A percentile compares a stretch with the other conserved stretches of the same genome.
Conservation (phyloP, 352 stramenopile species). For the Globisporangium heterothallicum region DNA sequence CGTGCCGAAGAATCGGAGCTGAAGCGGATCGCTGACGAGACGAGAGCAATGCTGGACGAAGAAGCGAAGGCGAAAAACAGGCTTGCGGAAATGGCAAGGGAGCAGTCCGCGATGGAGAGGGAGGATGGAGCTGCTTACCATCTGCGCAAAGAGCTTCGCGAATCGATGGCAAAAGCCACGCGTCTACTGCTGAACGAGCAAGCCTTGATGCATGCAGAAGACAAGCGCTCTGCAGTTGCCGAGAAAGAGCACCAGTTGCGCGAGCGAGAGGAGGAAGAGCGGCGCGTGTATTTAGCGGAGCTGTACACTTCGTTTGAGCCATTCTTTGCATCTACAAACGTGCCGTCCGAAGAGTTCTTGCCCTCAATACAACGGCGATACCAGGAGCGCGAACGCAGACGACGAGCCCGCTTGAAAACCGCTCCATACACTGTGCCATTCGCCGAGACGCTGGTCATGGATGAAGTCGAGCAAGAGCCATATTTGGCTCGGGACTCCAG, state of each 20-base stretch:
- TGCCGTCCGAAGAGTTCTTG: slow-evolving; percentile 43
- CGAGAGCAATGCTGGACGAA: slow-evolving; percentile 29
- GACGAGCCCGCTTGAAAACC: slow-evolving; percentile 7
- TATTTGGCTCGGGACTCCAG: slow-evolving; percentile 50
- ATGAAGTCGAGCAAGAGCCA: slow-evolving; percentile 41
- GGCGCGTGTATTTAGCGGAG: slow-evolving; percentile 31
- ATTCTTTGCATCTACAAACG: slow-evolving; percentile 36
- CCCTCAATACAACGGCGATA: slow-evolving; percentile 37
- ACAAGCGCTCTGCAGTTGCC: slow-evolving; percentile 28
- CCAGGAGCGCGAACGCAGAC: slow-evolving; percentile 15
- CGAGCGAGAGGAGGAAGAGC: slow-evolving; percentile 22
- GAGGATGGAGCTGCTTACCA: slow-evolving; percentile 34
- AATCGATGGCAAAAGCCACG: slow-evolving; percentile 25
- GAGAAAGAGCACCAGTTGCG: slow-evolving; percentile 21
- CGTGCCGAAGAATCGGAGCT: slow-evolving; percentile 28
- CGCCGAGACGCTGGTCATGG: slow-evolving; percentile 29
- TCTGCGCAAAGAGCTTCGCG: slow-evolving; percentile 21
- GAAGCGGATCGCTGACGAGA: slow-evolving; percentile 15
- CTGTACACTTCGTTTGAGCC: slow-evolving; percentile 55
- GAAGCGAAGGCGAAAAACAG: slow-evolving; percentile 27
- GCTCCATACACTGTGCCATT: slow-evolving; percentile 31
- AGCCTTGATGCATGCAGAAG: slow-evolving; percentile 42
- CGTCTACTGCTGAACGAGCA: slow-evolving; percentile 35
- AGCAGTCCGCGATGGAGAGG: slow-evolving; percentile 33
- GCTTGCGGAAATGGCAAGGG: slow-evolving; percentile 20